Conservation (phyloP, 768 basidiomycete species). For the Mycena albidolilacea region DNA sequence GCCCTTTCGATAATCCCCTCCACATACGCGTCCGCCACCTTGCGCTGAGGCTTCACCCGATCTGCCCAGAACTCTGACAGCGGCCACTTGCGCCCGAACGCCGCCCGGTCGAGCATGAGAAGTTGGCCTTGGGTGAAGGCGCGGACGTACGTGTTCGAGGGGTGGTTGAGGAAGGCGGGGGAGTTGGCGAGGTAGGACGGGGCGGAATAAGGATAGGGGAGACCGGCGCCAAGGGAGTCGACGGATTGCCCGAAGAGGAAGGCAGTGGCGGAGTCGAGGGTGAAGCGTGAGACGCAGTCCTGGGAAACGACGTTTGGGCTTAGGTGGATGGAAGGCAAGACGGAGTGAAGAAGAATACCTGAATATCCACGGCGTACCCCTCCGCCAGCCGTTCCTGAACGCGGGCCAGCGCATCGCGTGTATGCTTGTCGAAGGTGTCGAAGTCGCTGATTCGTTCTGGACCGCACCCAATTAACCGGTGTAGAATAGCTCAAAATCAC, state of each 20-base stretch:
- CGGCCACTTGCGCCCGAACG: constrained; percentile 14
- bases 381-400: constrained; percentile 15
- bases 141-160: constrained; percentile 17
- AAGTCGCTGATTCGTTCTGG: constrained; percentile 36
- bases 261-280: constrained; percentile 24
- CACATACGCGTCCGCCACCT: constrained; percentile 60
- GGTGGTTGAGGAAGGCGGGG: constrained; percentile 8
- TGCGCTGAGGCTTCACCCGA: constrained; percentile 26
- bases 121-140: constrained; percentile 15
- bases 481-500: not conserved
- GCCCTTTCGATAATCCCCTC: constrained; percentile 57
- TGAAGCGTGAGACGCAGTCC: constrained; percentile 29
- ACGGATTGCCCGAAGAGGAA: constrained; percentile 27
- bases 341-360: not conserved
- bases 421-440: constrained; percentile 26
- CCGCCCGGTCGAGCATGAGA: not conserved
- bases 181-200: not conserved
- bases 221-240: constrained; percentile 19
- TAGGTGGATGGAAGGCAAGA: not conserved
- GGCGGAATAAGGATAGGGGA: constrained; percentile 6
- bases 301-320: not conserved
- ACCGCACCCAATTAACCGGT: too few relatives aligned
- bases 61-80: constrained; percentile 29
- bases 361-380: constrained; percentile 23
- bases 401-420: constrained; percentile 5